phyloP scores from a whole-genome alignment of 2,329 filamentous ascomycete species.

The Tolypocladium pustulatum region DNA sequence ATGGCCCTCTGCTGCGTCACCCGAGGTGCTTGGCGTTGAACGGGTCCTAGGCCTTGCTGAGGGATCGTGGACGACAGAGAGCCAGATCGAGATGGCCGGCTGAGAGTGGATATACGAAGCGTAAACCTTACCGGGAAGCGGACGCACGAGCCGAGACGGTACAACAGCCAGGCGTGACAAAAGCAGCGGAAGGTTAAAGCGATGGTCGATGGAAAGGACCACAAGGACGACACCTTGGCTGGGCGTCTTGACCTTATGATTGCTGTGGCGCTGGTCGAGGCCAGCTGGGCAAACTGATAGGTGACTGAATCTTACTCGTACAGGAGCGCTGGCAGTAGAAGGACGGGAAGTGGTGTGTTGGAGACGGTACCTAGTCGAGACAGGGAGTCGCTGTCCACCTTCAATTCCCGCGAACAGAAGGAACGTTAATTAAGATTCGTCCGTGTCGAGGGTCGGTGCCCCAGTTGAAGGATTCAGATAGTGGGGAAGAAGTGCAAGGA shows the following conservation, averaged over 20 bases:
- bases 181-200: too few species aligned
- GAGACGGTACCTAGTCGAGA: too few species aligned
- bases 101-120: background rate
- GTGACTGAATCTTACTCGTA: background rate
- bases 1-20: background rate
- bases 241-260: background rate
- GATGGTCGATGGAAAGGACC: background rate
- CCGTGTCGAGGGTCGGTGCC: background rate
- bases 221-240: background rate
- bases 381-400: too few species aligned
- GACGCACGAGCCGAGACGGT: background rate
- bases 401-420: background rate
- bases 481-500: background rate
- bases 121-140: background rate
- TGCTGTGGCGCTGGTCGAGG: background rate
- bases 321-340: background rate
- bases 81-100: constrained; percentile 16
- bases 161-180: too few species aligned
- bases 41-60: constrained; percentile 1
- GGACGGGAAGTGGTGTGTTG: too few species aligned
- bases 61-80: constrained; percentile 3
- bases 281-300: background rate
- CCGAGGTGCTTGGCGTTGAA: constrained; percentile 9
- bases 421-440: background rate
- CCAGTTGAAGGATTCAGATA: background rate